A percentile compares a stretch with the other conserved stretches of the same genome.
These are phyloP conservation scores for Ceratocystis variospora DNA, from an alignment of 2,329 filamentous ascomycete genomes.

Conservation along the genomic window DNA sequence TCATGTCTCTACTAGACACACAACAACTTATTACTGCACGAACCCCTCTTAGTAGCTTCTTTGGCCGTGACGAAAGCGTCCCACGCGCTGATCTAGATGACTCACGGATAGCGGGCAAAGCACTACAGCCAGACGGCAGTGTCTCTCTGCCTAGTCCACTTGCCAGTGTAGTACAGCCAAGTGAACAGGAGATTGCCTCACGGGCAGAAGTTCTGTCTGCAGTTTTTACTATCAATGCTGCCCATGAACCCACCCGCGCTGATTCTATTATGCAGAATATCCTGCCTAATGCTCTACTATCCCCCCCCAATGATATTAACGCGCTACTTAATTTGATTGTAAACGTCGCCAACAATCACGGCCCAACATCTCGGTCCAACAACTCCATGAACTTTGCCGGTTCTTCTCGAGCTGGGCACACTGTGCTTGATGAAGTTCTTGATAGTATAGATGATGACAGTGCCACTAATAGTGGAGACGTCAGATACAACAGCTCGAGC, in stretches of 20 bases:
- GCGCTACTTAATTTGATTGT: slow-evolving; percentile 16
- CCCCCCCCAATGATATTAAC: slow-evolving; percentile 13
- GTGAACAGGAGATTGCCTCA: slow-evolving; percentile 45
- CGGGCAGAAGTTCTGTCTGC: slow-evolving; percentile 47
- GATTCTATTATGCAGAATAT: slow-evolving; percentile 10
- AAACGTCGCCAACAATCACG: neutral
- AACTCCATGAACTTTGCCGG: neutral
- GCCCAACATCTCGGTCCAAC: neutral
- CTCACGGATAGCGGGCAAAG: slow-evolving; percentile 50
- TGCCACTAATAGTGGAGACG: neutral
- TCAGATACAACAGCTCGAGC: neutral
- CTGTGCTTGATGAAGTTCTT: neutral
- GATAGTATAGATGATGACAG: neutral
- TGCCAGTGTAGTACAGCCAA: slow-evolving; percentile 42
- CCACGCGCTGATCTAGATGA: slow-evolving; percentile 48
- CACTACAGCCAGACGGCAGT: slow-evolving; percentile 47
- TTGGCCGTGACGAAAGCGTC: slow-evolving; percentile 58
- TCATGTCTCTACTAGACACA: slow-evolving; percentile 59
- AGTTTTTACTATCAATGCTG: slow-evolving; percentile 29
- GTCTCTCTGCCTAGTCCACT: slow-evolving; percentile 48
- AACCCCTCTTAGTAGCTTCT: slow-evolving; percentile 60
- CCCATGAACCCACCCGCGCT: slow-evolving; percentile 10
- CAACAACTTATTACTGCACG: slow-evolving; percentile 62
- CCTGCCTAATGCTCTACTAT: slow-evolving; percentile 24
- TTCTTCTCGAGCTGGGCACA: neutral